Evolutionary conservation across 768 basidiomycete species (phyloP), one percentile per base, ranked within the genome.

Genomic region (Pleurotus djamor): DNA sequence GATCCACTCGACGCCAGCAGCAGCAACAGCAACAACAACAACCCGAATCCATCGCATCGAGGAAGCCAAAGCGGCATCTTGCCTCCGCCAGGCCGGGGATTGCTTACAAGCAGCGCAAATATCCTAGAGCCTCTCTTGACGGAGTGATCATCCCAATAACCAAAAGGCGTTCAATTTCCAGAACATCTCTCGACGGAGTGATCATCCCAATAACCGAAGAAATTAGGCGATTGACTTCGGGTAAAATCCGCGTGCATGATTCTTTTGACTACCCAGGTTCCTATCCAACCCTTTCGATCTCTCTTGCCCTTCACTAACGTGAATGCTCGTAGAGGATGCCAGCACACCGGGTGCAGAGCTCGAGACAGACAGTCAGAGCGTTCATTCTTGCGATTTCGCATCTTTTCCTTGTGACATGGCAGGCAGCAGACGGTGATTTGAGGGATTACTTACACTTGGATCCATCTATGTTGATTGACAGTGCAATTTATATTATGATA

Each of bases 321-420:
- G 28, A 5, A 50, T 16, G 9, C 10, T 33, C 3, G 38, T 8
- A 56, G 54, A 41, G 5, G 28, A 56, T 44, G 54, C 44, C 5
- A 32, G 1, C 33, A 56, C 54, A 8, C 54, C 54, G 0, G 54
- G 54, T 5, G 54, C 54, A 33, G 54, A 56, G 35, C 41, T 56
- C n/a, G 54, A 56, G 9, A 56, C 54, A 9, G 54, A 56, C n/a
- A 56, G 38, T 32, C 54, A 45, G n/a, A 56, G 54, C 54, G 41
- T 56, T 4, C 54, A 56, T 32, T 56, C 41, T 3, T n/a, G 35
- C n/a, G 54, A 56, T 35, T 13, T 51, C 38, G 10, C 10, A 9
- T 41, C 38, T 2, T 41, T 48, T 48, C 21, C 21, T 28, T 28
- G 21, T 28, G 21, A 28, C 1, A 28, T 28, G 21, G 2, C 21